Evolutionary conservation across 1,284 basidiomycete genomes (phyloP).

Genomic region (Trametes polyzona): DNA sequence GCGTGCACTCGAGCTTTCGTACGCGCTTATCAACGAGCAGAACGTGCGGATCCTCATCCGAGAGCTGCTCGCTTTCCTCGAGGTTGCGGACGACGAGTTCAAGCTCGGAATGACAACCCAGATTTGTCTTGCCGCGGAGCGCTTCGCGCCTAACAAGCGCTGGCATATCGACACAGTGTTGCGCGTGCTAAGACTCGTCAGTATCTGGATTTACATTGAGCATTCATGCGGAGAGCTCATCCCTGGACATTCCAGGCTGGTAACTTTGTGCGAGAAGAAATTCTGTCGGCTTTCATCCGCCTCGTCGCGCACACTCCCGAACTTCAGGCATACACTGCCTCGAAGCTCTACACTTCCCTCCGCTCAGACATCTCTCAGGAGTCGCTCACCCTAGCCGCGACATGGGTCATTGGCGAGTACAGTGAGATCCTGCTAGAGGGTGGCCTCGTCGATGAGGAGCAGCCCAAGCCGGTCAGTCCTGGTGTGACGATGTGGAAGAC

Average conservation of each 20-base stretch:
- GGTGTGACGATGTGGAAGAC: background rate
- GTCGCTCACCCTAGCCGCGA: conserved; percentile 88
- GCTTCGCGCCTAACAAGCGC: conserved; percentile 96
- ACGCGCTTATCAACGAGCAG: conserved; percentile 95
- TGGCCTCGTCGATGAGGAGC: conserved; percentile 89
- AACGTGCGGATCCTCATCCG: conserved; percentile 93
- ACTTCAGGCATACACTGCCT: conserved; percentile 94
- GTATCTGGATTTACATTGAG: no score
- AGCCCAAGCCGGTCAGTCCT: conserved; percentile 63
- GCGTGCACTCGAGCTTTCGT: conserved; percentile 95
- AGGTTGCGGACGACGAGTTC: conserved; percentile 99
- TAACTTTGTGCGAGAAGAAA: conserved; percentile 97
- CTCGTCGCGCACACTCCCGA: conserved; percentile 98
- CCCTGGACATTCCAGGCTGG: conserved; percentile 75
- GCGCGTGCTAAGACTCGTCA: conserved; percentile 87
- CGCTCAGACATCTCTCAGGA: conserved; percentile 96
- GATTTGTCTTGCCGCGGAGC: conserved; percentile 94
- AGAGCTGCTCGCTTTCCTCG: conserved; percentile 94
- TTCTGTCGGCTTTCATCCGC: conserved; percentile 93
- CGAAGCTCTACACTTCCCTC: conserved; percentile 89
- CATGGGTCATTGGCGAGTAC: conserved; percentile 98
- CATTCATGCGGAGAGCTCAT: no score
- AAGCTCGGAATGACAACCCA: conserved; percentile 98
- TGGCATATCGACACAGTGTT: conserved; percentile 99
- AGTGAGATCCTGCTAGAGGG: conserved; percentile 89